A percentile compares a stretch with the other conserved stretches of the same genome.
Conservation (phyloP, 108 stramenopile species). For the Skeletonema potamos region DNA sequence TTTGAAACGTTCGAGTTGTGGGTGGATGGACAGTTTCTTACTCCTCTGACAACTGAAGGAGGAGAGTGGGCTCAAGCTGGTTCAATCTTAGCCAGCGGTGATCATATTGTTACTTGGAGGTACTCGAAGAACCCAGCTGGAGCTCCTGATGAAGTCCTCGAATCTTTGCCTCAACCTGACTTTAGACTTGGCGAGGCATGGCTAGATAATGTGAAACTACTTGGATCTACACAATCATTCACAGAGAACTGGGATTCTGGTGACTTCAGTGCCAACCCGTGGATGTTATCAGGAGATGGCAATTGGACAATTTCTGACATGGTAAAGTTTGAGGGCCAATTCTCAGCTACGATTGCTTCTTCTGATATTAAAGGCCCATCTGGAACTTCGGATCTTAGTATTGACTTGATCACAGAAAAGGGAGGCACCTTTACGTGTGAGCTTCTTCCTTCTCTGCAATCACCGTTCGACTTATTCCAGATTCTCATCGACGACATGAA, state of each 20-base stretch:
- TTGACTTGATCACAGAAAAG: constrained; percentile 43
- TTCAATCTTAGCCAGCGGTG: constrained; percentile 32
- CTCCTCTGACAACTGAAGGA: constrained; percentile 18
- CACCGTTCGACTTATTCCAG: constrained; percentile 27
- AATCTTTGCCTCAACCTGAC: constrained; percentile 11
- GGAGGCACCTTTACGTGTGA: constrained; percentile 27
- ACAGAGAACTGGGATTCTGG: constrained; percentile 35
- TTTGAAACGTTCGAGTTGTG: constrained; percentile 38
- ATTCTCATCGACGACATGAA: constrained; percentile 26
- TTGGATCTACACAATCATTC: constrained; percentile 26
- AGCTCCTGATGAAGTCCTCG: constrained; percentile 30
- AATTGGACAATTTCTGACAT: constrained; percentile 39
- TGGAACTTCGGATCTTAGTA: constrained; percentile 33
- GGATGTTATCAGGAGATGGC: constrained; percentile 37
- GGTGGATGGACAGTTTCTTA: constrained; percentile 45
- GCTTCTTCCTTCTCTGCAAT: constrained; percentile 23
- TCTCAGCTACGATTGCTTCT: constrained; percentile 29
- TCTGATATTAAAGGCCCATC: constrained; percentile 17
- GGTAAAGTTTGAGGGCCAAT: constrained; percentile 15
- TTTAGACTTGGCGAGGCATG: constrained; percentile 41
- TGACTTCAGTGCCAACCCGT: constrained; percentile 31
- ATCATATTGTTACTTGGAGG: constrained; percentile 38
- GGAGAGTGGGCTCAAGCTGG: constrained; percentile 33
- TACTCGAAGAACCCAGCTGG: constrained; percentile 33
- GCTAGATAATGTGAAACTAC: constrained; percentile 40